These are phyloP conservation scores for Ophiocordyceps camponoti-floridani DNA, from an alignment of 2,329 filamentous ascomycete genomes.

Conservation along the genomic window DNA sequence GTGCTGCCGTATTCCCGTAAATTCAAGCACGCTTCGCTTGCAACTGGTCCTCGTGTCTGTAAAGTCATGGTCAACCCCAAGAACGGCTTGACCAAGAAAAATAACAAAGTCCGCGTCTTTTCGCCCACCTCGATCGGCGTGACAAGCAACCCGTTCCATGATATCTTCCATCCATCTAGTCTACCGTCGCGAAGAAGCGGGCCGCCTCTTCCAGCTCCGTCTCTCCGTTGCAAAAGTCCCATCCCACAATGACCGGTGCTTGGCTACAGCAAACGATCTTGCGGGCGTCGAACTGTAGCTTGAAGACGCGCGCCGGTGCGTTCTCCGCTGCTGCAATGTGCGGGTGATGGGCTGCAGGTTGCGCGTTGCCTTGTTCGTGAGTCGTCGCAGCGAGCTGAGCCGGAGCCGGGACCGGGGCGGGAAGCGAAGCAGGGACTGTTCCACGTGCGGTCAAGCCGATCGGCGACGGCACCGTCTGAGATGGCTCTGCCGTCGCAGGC, in stretches of 20 bases:
- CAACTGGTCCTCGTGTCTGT: background rate
- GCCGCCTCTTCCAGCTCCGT: slow-evolving; percentile 60
- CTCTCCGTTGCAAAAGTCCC: slow-evolving; percentile 91
- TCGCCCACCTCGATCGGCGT: no score
- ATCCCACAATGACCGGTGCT: slow-evolving; percentile 79
- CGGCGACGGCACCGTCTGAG: background rate
- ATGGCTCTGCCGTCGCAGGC: background rate
- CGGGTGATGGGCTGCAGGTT: slow-evolving; percentile 18
- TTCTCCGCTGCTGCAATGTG: slow-evolving; percentile 27
- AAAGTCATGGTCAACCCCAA: background rate
- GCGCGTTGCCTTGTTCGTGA: slow-evolving; percentile 2
- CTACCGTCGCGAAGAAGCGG: slow-evolving; percentile 55
- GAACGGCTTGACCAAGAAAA: no score
- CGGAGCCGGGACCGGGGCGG: slow-evolving; percentile 1
- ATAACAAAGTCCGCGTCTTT: no score
- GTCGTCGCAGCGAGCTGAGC: slow-evolving; percentile 7
- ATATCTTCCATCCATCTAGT: slow-evolving; percentile 6
- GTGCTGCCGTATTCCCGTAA: background rate
- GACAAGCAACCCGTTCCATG: background rate
- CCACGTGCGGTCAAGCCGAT: background rate
- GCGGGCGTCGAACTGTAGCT: slow-evolving; percentile 86
- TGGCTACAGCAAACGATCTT: slow-evolving; percentile 92
- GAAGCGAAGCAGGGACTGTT: background rate
- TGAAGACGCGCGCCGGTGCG: slow-evolving; percentile 54
- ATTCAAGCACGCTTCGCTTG: background rate